Evolutionary conservation across 352 stramenopile genomes (phyloP).

Genomic region (Phytophthora meadii): DNA sequence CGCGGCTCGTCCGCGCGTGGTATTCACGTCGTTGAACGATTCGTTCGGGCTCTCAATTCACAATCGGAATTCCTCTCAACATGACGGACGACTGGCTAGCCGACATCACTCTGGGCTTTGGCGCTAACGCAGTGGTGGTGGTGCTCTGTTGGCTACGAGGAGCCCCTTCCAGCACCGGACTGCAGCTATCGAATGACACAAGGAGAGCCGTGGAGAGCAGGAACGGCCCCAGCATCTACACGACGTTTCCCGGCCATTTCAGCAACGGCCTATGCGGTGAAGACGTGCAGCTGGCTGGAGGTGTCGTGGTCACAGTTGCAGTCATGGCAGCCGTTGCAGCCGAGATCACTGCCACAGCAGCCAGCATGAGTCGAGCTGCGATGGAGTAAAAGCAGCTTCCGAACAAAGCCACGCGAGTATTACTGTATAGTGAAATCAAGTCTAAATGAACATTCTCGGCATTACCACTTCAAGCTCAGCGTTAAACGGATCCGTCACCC

Average conservation of each 20-base stretch:
- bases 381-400: constrained; percentile 7
- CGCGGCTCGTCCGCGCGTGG: constrained; percentile 18
- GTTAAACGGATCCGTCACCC: constrained; percentile 5
- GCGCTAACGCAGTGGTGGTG: constrained; percentile 19
- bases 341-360: constrained; percentile 24
- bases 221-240: constrained; percentile 18
- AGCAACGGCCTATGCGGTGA: constrained; percentile 28
- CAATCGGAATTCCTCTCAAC: constrained; percentile 22
- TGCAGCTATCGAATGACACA: constrained; percentile 27
- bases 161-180: constrained; percentile 13
- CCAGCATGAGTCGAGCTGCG: constrained; percentile 23
- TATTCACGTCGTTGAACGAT: constrained; percentile 7
- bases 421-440: constrained; percentile 28
- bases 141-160: constrained; percentile 29
- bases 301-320: constrained; percentile 26
- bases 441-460: constrained; percentile 10
- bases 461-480: constrained; percentile 19
- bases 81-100: constrained; percentile 26
- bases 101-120: constrained; percentile 18
- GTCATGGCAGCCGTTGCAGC: constrained; percentile 24
- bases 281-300: constrained; percentile 28
- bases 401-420: constrained; percentile 13
- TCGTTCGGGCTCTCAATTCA: not conserved
- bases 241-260: constrained; percentile 32
- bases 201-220: constrained; percentile 17